These are phyloP conservation scores for Pterothamnion heteromorphum DNA, from an alignment of 31 red algal species.

Conservation along the genomic window DNA sequence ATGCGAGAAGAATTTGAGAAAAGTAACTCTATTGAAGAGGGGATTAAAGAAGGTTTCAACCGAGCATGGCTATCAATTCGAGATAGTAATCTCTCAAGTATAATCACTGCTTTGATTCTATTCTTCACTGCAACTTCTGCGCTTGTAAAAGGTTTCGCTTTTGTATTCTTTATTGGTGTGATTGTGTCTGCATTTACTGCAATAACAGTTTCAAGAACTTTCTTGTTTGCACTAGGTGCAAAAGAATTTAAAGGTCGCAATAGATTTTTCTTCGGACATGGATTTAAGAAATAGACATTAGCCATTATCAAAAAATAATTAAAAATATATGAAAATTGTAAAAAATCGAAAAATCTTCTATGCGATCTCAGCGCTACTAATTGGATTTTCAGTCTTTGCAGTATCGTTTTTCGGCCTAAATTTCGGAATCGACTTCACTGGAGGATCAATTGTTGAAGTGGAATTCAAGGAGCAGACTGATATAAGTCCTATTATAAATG, in stretches of 20 bases:
- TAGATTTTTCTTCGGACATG: too few relatives aligned
- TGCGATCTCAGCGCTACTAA: not conserved
- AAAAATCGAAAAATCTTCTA: not conserved
- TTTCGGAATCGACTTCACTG: not conserved
- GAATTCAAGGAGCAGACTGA: too few relatives aligned
- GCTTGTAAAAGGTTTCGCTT: constrained; percentile 8
- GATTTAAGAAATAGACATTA: too few relatives aligned
- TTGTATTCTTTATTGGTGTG: not conserved
- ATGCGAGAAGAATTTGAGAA: constrained; percentile 18
- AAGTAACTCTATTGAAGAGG: not conserved
- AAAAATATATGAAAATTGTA: not conserved
- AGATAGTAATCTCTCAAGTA: not conserved
- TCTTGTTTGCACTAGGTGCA: not conserved
- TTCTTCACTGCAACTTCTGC: not conserved
- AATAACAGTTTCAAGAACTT: not conserved
- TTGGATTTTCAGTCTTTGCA: not conserved
- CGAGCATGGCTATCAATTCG: constrained; percentile 13
- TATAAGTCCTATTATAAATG: too few relatives aligned
- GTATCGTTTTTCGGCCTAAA: not conserved
- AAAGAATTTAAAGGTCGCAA: not conserved
- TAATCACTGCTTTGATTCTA: not conserved
- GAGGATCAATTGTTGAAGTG: not conserved
- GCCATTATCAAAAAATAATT: not conserved
- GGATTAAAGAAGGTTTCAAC: not conserved
- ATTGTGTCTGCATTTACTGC: not conserved